A percentile compares a stretch with the other conserved stretches of the same genome.
Evolutionary conservation across 495 filamentous ascomycete species (phyloP).

Genomic region (Aspergillus olivimuriae): DNA sequence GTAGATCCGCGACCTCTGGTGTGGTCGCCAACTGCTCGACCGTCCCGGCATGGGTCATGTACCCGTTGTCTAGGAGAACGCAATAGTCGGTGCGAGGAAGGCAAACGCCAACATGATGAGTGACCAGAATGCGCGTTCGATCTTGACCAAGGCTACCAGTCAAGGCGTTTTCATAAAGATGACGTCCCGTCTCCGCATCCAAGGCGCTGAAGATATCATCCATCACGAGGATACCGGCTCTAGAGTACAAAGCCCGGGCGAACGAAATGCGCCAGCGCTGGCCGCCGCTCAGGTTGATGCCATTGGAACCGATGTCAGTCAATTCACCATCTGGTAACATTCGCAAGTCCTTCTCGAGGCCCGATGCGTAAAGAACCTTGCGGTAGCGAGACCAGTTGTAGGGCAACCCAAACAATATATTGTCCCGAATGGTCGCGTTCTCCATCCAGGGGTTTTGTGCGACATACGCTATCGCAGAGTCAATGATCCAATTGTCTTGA

Average conservation of each 20-base stretch:
- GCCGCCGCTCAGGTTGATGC: slow-evolving; percentile 73
- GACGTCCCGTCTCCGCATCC: slow-evolving; percentile 63
- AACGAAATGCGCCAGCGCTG: slow-evolving; percentile 75
- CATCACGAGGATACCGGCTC: slow-evolving; percentile 67
- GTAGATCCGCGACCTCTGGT: slow-evolving; percentile 51
- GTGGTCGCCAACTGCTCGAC: slow-evolving; percentile 32
- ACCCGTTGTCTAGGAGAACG: slow-evolving; percentile 60
- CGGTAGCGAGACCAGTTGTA: slow-evolving; percentile 58
- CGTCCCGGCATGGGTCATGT: slow-evolving; percentile 52
- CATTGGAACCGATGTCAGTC: slow-evolving; percentile 73
- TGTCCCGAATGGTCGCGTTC: slow-evolving; percentile 66
- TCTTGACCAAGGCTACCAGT: slow-evolving; percentile 60
- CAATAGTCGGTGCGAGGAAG: slow-evolving; percentile 62
- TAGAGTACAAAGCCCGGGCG: slow-evolving; percentile 70
- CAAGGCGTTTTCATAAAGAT: slow-evolving; percentile 67
- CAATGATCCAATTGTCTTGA: slow-evolving; percentile 63
- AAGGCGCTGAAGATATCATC: slow-evolving; percentile 73
- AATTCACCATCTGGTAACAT: slow-evolving; percentile 65
- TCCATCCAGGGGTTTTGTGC: slow-evolving; percentile 80
- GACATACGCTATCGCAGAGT: slow-evolving; percentile 62
- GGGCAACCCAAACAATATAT: slow-evolving; percentile 66
- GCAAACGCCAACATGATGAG: slow-evolving; percentile 70
- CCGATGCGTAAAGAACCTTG: slow-evolving; percentile 58
- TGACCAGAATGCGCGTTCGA: slow-evolving; percentile 69
- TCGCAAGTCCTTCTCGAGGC: slow-evolving; percentile 62